Evolutionary conservation across 2,329 filamentous ascomycete genomes (phyloP), one percentile per base, ranked within the genome.

Genomic region (Fusarium acutatum): DNA sequence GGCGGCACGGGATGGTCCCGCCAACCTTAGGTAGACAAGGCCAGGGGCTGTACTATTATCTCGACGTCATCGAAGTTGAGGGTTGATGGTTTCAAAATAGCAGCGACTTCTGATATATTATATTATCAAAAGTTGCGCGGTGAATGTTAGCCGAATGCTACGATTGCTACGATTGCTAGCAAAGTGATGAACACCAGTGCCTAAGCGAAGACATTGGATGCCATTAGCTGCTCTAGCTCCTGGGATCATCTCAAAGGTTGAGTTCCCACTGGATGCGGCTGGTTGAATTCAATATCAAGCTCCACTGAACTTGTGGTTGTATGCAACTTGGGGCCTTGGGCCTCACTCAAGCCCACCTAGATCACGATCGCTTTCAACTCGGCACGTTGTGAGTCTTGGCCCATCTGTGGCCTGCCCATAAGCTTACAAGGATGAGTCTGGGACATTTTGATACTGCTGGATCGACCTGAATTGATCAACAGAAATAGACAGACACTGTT

Each of bases 301-400:
- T 68, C 71, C 71, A 73, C 71, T 57, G 49, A 46, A 59, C 63
- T 59, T 61, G 30, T 64, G 41, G 71, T 73, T 49, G 50, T 28
- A 40, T 54, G 34, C 35, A 54, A 54, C 34, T 54, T 54, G 70
- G 67, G 62, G 62, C 67, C 34, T 54, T 54, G 70, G 67, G 62
- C 67, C 67, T 71, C 56, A 24, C 50, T 71, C 57, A 37, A 56
- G 56, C 47, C 69, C 65, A 61, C 49, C 26, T 44, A 43, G 50
- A 74, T 73, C 71, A 70, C 64, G 71, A 74, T 73, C 71, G 65
- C 59, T 67, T 52, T 73, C 34, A 47, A 71, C 67, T 57, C 60
- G 66, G 60, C 59, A 70, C 24, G 43, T 59, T 40, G 44, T 30
- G 47, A 56, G 56, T 61, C 71, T 74, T 69, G 67, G 66, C 52